A percentile compares a stretch with the other conserved stretches of the same genome.
These are phyloP conservation scores for Auxenochlorella pyrenoidosa DNA, from an alignment of 139 green algal species.

Conservation along the genomic window DNA sequence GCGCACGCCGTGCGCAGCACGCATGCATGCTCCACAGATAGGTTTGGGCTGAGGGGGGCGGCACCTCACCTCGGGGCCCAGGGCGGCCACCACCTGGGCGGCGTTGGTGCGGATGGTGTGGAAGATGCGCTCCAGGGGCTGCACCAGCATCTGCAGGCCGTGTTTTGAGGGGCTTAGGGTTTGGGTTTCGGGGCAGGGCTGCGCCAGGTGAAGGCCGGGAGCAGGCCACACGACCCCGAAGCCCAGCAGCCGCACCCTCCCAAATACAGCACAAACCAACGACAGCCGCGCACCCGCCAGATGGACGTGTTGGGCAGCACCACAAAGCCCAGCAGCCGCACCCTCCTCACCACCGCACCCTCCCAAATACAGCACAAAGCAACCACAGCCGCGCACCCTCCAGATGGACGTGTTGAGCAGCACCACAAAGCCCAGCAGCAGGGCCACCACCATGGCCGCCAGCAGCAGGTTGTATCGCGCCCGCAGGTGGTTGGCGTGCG, in stretches of 20 bases:
- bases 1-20: neutral
- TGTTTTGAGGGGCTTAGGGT: no score
- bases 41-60: no score
- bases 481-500: constrained; percentile 4
- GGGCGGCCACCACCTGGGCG: constrained; percentile 41
- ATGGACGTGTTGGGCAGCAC: constrained; percentile 28
- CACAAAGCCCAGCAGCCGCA: no score
- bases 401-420: constrained; percentile 30
- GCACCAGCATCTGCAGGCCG: constrained; percentile 48
- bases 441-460: constrained; percentile 11
- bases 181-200: no score
- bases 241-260: no score
- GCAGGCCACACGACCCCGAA: no score
- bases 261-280: no score
- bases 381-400: neutral
- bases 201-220: no score
- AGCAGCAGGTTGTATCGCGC: constrained; percentile 29
- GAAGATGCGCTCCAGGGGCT: constrained; percentile 65
- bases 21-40: no score
- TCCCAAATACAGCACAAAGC: no score
- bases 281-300: neutral
- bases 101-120: constrained; percentile 51
- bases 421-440: constrained; percentile 35
- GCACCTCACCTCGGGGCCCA: constrained; percentile 32
- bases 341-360: no score